A percentile compares a stretch with the other conserved stretches of the same genome.
Evolutionary conservation across 768 basidiomycete genomes (phyloP).

Genomic region (Rhodocollybia butyracea): DNA sequence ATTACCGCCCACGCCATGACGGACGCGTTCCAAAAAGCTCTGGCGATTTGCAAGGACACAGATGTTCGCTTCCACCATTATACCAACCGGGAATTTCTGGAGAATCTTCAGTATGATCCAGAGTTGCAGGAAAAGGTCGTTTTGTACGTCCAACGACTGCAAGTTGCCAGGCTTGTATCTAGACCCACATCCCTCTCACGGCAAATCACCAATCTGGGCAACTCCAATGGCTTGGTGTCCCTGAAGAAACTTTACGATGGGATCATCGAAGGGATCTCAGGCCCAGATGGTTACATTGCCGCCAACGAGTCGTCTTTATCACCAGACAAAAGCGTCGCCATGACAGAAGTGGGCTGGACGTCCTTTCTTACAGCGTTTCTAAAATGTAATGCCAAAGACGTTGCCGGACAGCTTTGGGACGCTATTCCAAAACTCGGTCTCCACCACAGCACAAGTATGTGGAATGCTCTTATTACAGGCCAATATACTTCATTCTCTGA

Average conservation of each 20-base stretch:
- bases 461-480: conserved; percentile 71
- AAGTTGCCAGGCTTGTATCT: conserved; percentile 47
- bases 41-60: conserved; percentile 39
- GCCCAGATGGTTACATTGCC: conserved; percentile 53
- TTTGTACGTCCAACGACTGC: conserved; percentile 45
- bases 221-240: conserved; percentile 22
- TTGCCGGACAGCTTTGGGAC: conserved; percentile 65
- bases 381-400: conserved; percentile 47
- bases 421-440: conserved; percentile 54
- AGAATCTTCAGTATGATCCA: conserved; percentile 27
- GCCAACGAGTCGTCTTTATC: conserved; percentile 35
- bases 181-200: conserved; percentile 46
- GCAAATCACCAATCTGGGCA: conserved; percentile 46
- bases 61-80: conserved; percentile 31
- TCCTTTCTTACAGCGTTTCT: conserved; percentile 67
- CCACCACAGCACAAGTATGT: conserved; percentile 52
- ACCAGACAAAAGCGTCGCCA: conserved; percentile 37
- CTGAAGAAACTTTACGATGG: conserved; percentile 49
- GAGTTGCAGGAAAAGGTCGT: conserved; percentile 38
- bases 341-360: conserved; percentile 61
- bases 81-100: conserved; percentile 37
- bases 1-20: conserved; percentile 60
- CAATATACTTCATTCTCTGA: conserved; percentile 51
- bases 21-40: conserved; percentile 54
- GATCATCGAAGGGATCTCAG: conserved; percentile 48